Base-by-base conservation (phyloP, 306 rosid species). In the Fagus sylvatica region DNA sequence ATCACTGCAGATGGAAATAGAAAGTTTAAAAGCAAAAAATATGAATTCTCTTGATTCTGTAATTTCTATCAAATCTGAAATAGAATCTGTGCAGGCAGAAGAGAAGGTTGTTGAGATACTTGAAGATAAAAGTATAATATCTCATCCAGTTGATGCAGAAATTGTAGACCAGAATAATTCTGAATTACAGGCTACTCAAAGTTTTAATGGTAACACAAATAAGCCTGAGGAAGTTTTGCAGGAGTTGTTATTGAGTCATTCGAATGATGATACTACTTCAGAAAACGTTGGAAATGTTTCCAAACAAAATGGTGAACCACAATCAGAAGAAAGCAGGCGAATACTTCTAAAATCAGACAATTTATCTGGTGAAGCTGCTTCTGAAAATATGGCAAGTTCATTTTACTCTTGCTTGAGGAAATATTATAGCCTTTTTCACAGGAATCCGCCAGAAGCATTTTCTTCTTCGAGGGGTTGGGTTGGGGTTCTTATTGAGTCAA, bases 101-200 rank as follows among this genome's bases (percentile, higher is more conserved):
- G 99, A 89, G 81, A 85, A 83, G 80, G 90, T 83, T 53, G 83
- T 93, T 41, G 93, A 88, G 86, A 87, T 88, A 83, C 91, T 86
- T 71, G 97, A 95, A 86, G 97, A 93, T 81, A 90, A 75, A 76
- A 85, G 84, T 74, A 72, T 78, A 75, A 72, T 79, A 69, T 78
- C 85, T 41, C 64, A 64, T 78, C 61, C 80, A 83, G 78, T 67
- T 80, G 89, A 84, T 73, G 82, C 78, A 7, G 84, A 69, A 78
- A 85, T 39, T 78, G 84, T 80, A n/a, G 81, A 42, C 53, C 77
- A 80, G 48, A 85, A 84, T 81, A 81, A 74, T 65, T 57, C 85
- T 83, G 89, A 82, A 72, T 68, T 86, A 59, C 57, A 78, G 64
- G 79, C 56, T 73, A 65, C 80, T 56, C 87, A 82, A 76, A 65